These are phyloP conservation scores for Starmerella bacillaris DNA, from an alignment of 805 yeast genomes.

Conservation along the genomic window DNA sequence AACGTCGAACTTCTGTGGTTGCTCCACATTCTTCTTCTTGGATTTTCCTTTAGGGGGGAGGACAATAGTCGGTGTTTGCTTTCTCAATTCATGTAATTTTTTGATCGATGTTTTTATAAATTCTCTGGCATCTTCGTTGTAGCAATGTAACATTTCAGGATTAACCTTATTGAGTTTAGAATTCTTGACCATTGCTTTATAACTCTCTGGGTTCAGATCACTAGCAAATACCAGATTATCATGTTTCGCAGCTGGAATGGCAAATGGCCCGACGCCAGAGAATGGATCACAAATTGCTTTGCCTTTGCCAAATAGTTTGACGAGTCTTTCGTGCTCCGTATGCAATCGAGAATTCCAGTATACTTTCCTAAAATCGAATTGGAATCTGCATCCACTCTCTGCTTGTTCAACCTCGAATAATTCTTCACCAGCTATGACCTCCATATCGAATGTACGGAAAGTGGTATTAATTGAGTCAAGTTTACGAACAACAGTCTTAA, in stretches of 20 bases:
- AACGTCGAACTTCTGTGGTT: conserved; percentile 19
- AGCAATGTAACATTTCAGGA: conserved; percentile 36
- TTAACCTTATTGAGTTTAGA: conserved; percentile 44
- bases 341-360: conserved; percentile 95
- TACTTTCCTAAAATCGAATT: conserved; percentile 79
- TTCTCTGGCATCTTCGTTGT: conserved; percentile 65
- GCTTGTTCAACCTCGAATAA: conserved; percentile 62
- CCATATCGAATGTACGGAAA: conserved; percentile 86
- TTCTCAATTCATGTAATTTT: conserved; percentile 31
- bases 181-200: conserved; percentile 48
- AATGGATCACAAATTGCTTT: conserved; percentile 84
- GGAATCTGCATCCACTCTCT: conserved; percentile 72
- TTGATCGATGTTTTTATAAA: conserved; percentile 48
- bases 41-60: conserved; percentile 10
- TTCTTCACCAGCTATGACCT: conserved; percentile 67
- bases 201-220: conserved; percentile 82
- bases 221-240: conserved; percentile 69
- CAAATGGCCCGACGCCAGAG: conserved; percentile 98
- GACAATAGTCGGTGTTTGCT: conserved; percentile 19
- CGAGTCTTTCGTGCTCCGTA: conserved; percentile 78
- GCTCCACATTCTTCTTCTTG: not conserved
- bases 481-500: conserved; percentile 83
- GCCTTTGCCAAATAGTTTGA: conserved; percentile 38
- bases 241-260: conserved; percentile 85
- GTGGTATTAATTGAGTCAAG: conserved; percentile 70